Evolutionary conservation across 2,329 filamentous ascomycete species (phyloP), one percentile per base, ranked within the genome.

Genomic region (Aspergillus terreus): DNA sequence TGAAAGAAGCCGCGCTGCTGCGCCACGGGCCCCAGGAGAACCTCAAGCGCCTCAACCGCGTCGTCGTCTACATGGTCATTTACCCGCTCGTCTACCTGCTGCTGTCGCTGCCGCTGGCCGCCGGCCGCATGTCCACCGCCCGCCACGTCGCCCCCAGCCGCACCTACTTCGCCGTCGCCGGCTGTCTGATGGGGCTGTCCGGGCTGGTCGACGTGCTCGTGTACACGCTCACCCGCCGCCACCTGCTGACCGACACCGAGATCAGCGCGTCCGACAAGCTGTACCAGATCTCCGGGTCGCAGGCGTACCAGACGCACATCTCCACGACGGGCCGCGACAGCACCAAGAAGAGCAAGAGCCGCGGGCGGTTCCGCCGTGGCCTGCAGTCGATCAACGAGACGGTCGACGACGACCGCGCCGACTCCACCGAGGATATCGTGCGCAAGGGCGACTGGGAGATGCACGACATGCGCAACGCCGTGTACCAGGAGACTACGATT

Each of bases 41-140:
- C 43, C 52, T 73, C 7, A 59, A 63, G 15, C 65, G 66, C 15
- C 56, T 74, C 17, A 70, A 68, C 44, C 70, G 72, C 21, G 72
- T 74, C 21, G 70, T 73, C 43, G 57, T 71, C 4, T 75, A 74
- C 64, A 75, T 75, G 72, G 69, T 75, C 52, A 68, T 75, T 38
- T 75, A 75, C 50, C 72, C 72, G 2, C 49, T 78, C 10, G 72
- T 69, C 7, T 88, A 88, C 63, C 77, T 80, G 2, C 66, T 84
- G 10, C 55, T 82, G 46, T 87, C 85, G 53, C 75, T 90, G 32
- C 86, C 86, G 0, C 75, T 82, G 10, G 83, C 82, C 1, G 71
- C 70, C 4, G 72, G 70, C 9, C 70, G 72, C 23, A 75, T 75
- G 72, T 63, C 66, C 5, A 66, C 65, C 2, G 69, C 68, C 17